Base-by-base conservation (phyloP, 2,329 filamentous ascomycete species). In the Pestalotiopsis sp. region DNA sequence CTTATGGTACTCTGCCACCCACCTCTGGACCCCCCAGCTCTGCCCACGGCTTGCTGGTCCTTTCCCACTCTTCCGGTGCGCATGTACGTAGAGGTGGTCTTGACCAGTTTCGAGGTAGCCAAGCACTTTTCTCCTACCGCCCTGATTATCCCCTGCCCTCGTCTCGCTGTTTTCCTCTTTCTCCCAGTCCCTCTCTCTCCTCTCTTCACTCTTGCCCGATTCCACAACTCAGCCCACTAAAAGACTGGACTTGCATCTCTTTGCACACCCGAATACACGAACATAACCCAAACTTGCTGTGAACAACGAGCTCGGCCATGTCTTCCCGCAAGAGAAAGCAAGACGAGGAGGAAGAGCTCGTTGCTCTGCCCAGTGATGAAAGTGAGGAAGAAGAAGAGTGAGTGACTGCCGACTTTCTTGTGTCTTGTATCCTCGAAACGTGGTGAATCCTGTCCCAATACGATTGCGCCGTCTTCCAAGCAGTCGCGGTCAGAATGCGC, bases 341-440 rank as follows among this genome's bases (percentile, higher is more conserved):
- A 67, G 76, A 77, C 25, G 77, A 78, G 31, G 75, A 76, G 63
- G 76, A 79, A 70, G 77, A 78, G 73, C 77, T 78, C 38, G 77
- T 78, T 73, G 77, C 77, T 69, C 77, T 79, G 64, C 77, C 77
- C 49, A 79, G 77, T 58, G 77, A 79, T 49, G 77, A 77, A 68
- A 78, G 77, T 38, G 77, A 79, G 69, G 77, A 79, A 66, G 77
- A 79, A 76, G 77, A 79, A 65, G 77, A 79, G 77, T 79, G 73
- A 75, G 77, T 77, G 23, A 60, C n/a, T 23, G 25, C 58, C 67
- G 4, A 23, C 49, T 58, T 64, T 41, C 61, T 66, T 27, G 31
- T 59, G n/a, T 31, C 36, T 64, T 58, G 20, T 66, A 52, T 58
- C 36, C 14, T 63, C 57, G 12, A 67, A 38, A 17, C 17, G 36